Conservation (phyloP, 352 stramenopile genomes). For the Phytopythium litorale region DNA sequence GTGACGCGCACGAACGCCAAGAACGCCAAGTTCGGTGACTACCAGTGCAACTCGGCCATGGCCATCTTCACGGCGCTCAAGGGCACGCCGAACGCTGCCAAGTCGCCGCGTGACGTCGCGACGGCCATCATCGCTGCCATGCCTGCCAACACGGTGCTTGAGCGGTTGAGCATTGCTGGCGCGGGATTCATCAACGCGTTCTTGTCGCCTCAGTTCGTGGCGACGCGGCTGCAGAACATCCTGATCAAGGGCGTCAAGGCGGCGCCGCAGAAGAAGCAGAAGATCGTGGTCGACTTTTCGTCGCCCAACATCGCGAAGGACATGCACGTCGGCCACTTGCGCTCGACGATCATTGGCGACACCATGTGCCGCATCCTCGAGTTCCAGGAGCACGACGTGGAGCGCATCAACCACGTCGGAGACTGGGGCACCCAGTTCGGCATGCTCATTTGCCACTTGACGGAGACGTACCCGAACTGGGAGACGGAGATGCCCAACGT, state of each 20-base stretch:
- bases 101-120: slow-evolving; percentile 86
- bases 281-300: slow-evolving; percentile 81
- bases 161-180: slow-evolving; percentile 90
- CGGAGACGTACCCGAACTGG: slow-evolving; percentile 95
- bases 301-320: slow-evolving; percentile 89
- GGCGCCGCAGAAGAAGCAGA: slow-evolving; percentile 77
- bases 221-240: slow-evolving; percentile 61
- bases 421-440: slow-evolving; percentile 96
- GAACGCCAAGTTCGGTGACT: slow-evolving; percentile 92
- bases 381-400: slow-evolving; percentile 81
- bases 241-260: slow-evolving; percentile 70
- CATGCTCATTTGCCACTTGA: slow-evolving; percentile 99
- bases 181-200: slow-evolving; percentile 98
- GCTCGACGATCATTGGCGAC: slow-evolving; percentile 91
- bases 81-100: slow-evolving; percentile 59
- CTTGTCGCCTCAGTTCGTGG: slow-evolving; percentile 84
- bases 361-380: slow-evolving; percentile 85
- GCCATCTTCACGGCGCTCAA: slow-evolving; percentile 96
- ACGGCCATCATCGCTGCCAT: slow-evolving; percentile 88
- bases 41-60: slow-evolving; percentile 99
- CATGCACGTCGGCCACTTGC: slow-evolving; percentile 87
- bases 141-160: slow-evolving; percentile 77
- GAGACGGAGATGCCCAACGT: slow-evolving; percentile 93
- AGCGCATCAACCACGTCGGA: slow-evolving; percentile 82
- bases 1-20: slow-evolving; percentile 74